Conservation (phyloP, 371 early-diverging fungal species). For the Haplosporangium sp. region DNA sequence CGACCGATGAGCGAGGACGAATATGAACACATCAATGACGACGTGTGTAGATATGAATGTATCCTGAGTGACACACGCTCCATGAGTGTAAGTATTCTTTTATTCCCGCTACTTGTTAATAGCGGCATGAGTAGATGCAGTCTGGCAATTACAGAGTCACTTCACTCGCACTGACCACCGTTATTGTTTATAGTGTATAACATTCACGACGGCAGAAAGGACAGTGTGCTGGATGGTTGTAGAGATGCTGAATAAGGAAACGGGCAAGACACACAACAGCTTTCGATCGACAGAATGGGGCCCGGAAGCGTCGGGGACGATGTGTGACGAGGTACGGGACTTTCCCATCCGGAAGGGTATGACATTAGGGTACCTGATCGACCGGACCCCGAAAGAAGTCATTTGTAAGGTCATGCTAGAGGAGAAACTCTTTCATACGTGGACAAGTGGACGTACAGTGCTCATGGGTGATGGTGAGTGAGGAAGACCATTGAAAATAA, state of each 20-base stretch:
- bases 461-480: conserved; percentile 18
- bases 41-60: neutral
- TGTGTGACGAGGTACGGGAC: conserved; percentile 17
- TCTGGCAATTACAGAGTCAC: neutral
- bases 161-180: neutral
- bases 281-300: conserved; percentile 34
- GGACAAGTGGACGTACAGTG: conserved; percentile 19
- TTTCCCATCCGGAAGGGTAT: neutral
- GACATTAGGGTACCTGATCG: conserved; percentile 16
- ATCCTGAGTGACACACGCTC: neutral
- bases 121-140: neutral
- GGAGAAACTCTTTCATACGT: conserved; percentile 30
- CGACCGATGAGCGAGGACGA: neutral
- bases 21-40: neutral
- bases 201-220: conserved; percentile 5
- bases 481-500: too few relatives aligned
- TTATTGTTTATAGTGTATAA: conserved; percentile 4
- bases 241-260: neutral
- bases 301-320: conserved; percentile 5
- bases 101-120: neutral
- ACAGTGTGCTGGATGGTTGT: conserved; percentile 14
- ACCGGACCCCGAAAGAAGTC: conserved; percentile 11
- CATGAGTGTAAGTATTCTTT: conserved; percentile 1
- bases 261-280: neutral
- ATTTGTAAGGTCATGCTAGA: conserved; percentile 32